A percentile compares a stretch with the other conserved stretches of the same genome.
These are phyloP conservation scores for Plasmopara halstedii DNA, from an alignment of 352 stramenopile genomes.

Conservation along the genomic window DNA sequence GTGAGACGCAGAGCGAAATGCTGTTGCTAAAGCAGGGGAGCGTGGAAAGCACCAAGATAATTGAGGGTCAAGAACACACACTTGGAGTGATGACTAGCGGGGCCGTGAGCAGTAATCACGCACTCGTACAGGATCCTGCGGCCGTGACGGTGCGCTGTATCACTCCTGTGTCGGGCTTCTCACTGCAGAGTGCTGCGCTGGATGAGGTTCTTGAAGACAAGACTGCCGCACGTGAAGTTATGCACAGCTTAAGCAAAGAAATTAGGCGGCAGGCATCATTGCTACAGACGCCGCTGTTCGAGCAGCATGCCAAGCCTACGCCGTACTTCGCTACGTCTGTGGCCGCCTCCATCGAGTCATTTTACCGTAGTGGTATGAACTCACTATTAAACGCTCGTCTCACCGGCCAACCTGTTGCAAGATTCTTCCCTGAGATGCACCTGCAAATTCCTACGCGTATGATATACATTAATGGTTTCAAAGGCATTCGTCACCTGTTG, in stretches of 20 bases:
- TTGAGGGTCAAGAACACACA: slow-evolving; percentile 78
- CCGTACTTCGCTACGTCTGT: slow-evolving; percentile 88
- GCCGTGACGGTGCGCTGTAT: slow-evolving; percentile 73
- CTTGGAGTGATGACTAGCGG: slow-evolving; percentile 43
- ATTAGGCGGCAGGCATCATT: slow-evolving; percentile 80
- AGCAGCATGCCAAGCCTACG: slow-evolving; percentile 86
- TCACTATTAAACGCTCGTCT: slow-evolving; percentile 85
- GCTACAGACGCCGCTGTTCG: slow-evolving; percentile 83
- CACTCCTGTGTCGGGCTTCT: slow-evolving; percentile 73
- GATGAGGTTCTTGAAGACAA: slow-evolving; percentile 72
- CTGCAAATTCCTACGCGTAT: slow-evolving; percentile 90
- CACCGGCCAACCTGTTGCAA: slow-evolving; percentile 65
- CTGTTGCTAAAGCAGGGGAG: slow-evolving; percentile 60
- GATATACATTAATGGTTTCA: slow-evolving; percentile 92
- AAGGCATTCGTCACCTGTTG: slow-evolving; percentile 78
- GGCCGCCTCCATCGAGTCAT: slow-evolving; percentile 87
- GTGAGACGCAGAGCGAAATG: slow-evolving; percentile 73
- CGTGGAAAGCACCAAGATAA: slow-evolving; percentile 71
- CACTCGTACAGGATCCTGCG: slow-evolving; percentile 66
- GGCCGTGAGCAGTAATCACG: slow-evolving; percentile 74
- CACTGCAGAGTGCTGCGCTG: slow-evolving; percentile 58
- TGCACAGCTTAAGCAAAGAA: slow-evolving; percentile 83
- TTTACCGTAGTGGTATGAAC: slow-evolving; percentile 91
- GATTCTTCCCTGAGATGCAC: slow-evolving; percentile 91
- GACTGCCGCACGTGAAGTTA: slow-evolving; percentile 69